phyloP scores from a whole-genome alignment of 1,284 basidiomycete species.

The Prillingera fragicola region DNA sequence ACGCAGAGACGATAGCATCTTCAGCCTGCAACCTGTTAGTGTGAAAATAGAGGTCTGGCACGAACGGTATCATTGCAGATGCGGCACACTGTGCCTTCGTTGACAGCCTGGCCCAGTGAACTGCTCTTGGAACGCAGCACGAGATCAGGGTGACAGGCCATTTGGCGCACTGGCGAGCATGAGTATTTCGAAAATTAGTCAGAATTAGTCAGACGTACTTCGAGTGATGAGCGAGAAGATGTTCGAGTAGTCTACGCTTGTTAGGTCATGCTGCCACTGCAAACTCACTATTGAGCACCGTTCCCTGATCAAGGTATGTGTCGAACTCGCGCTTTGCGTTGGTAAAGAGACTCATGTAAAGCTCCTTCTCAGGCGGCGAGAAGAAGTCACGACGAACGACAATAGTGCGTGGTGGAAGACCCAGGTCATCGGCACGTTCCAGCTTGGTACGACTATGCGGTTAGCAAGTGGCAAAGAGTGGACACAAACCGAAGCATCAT shows the following conservation, averaged over 20 bases:
- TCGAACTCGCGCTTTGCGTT: constrained; percentile 87
- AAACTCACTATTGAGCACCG: constrained; percentile 77
- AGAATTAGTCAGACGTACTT: constrained; percentile 35
- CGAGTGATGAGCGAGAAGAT: constrained; percentile 64
- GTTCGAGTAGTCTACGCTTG: constrained; percentile 75
- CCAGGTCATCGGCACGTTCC: constrained; percentile 94
- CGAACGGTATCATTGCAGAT: constrained; percentile 86
- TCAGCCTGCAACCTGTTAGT: constrained; percentile 54
- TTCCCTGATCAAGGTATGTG: constrained; percentile 86
- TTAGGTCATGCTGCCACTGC: not conserved
- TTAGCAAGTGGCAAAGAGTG: too few species aligned
- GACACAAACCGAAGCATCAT: constrained; percentile 80
- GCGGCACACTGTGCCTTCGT: constrained; percentile 75
- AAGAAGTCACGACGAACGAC: constrained; percentile 87
- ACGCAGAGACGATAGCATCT: constrained; percentile 90
- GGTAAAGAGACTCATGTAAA: constrained; percentile 87
- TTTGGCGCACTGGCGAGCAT: constrained; percentile 64
- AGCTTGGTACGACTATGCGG: constrained; percentile 55
- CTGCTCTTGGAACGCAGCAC: constrained; percentile 70
- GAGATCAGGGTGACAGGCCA: constrained; percentile 87
- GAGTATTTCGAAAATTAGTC: not conserved
- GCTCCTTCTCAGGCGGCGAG: constrained; percentile 92
- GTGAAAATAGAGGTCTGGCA: not conserved
- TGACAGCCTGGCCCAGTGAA: constrained; percentile 58
- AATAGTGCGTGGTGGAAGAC: constrained; percentile 89